Conservation (phyloP, 1,284 basidiomycete species). For the Boletus mariae region DNA sequence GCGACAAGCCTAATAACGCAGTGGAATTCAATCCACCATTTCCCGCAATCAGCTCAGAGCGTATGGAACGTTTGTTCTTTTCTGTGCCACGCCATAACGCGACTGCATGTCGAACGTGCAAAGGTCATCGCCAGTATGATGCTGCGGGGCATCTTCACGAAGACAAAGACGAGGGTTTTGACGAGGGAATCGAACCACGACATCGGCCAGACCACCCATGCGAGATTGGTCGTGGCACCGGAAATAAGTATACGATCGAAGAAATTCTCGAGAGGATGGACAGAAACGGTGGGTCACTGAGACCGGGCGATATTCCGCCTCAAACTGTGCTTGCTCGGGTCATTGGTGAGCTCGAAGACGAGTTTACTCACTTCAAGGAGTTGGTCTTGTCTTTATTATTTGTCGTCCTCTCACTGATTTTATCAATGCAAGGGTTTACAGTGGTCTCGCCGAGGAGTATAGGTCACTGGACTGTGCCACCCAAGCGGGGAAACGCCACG, state of each 20-base stretch:
- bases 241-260: constrained; percentile 18
- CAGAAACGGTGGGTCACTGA: constrained; percentile 24
- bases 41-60: constrained; percentile 74
- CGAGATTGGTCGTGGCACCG: not conserved
- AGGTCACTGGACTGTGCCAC: constrained; percentile 80
- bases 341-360: constrained; percentile 81
- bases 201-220: constrained; percentile 3
- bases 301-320: constrained; percentile 51
- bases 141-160: not conserved
- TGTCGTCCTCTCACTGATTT: constrained; percentile 10
- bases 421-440: constrained; percentile 64
- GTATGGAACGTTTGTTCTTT: constrained; percentile 78
- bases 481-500: constrained; percentile 74
- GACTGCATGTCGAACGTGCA: constrained; percentile 64
- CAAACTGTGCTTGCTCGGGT: constrained; percentile 81
- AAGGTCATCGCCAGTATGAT: constrained; percentile 34
- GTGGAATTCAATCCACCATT: constrained; percentile 53
- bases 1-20: constrained; percentile 7
- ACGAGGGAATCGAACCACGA: constrained; percentile 7
- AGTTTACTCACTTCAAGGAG: constrained; percentile 88
- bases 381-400: constrained; percentile 35
- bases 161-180: constrained; percentile 19
- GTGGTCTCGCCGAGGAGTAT: constrained; percentile 87
- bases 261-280: constrained; percentile 30
- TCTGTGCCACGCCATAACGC: constrained; percentile 68